Conservation (phyloP, 768 basidiomycete genomes). For the Leccinum rimulosum region DNA sequence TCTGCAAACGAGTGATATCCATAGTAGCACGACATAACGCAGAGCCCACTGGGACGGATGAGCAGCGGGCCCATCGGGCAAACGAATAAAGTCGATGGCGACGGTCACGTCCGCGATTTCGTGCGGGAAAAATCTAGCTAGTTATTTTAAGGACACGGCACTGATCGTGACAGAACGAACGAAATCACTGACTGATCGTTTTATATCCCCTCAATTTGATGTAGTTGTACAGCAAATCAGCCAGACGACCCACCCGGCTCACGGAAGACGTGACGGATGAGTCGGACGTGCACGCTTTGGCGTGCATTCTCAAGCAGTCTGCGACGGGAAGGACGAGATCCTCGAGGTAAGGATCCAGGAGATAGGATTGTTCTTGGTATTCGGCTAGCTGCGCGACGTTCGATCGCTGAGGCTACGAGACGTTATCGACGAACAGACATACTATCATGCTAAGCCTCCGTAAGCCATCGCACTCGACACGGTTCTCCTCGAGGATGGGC, state of each 20-base stretch:
- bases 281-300: slow-evolving; percentile 39
- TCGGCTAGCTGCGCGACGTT: slow-evolving; percentile 60
- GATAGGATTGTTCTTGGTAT: slow-evolving; percentile 91
- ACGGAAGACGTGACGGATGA: slow-evolving; percentile 28
- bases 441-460: slow-evolving; percentile 51
- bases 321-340: slow-evolving; percentile 74
- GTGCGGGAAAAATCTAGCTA: slow-evolving; percentile 94
- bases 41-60: slow-evolving; percentile 65
- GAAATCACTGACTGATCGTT: slow-evolving; percentile 69
- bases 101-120: slow-evolving; percentile 79
- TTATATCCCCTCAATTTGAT: slow-evolving; percentile 90
- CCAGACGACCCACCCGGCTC: slow-evolving; percentile 49
- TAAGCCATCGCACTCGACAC: slow-evolving; percentile 39
- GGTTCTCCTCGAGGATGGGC: slow-evolving; percentile 43
- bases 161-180: background rate
- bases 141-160: slow-evolving; percentile 18
- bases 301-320: slow-evolving; percentile 54
- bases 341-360: slow-evolving; percentile 89
- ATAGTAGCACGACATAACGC: slow-evolving; percentile 81
- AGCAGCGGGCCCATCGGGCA: slow-evolving; percentile 42
- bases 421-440: slow-evolving; percentile 26
- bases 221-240: slow-evolving; percentile 70
- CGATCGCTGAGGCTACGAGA: slow-evolving; percentile 1
- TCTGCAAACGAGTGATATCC: slow-evolving; percentile 93
- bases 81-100: slow-evolving; percentile 62